Evolutionary conservation across 169 alveolate species (phyloP).

Genomic region (Cystoisospora suis): DNA sequence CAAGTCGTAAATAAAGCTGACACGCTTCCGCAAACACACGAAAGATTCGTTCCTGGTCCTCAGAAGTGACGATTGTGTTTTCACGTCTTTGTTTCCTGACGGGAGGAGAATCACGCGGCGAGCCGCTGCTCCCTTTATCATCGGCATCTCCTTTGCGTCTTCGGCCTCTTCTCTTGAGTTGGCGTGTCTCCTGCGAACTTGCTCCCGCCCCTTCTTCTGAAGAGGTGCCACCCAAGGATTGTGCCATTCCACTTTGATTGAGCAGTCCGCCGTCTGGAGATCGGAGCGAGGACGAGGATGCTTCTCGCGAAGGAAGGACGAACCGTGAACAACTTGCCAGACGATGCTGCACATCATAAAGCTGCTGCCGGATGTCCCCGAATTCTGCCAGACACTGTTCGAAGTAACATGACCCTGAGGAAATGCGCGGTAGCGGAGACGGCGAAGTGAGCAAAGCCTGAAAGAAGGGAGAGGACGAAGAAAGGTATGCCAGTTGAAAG

Average conservation of each 20-base stretch:
- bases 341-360: not conserved
- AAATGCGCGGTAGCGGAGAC: not conserved
- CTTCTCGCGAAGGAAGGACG: not conserved
- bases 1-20: not conserved
- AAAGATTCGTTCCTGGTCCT: not conserved
- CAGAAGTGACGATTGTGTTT: too few relatives aligned
- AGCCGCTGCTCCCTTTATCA: too few relatives aligned
- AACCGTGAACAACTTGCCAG: constrained; percentile 1
- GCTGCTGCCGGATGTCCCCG: not conserved
- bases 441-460: not conserved
- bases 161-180: too few relatives aligned
- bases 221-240: too few relatives aligned
- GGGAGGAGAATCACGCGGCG: too few relatives aligned
- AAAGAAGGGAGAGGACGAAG: not conserved
- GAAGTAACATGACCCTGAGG: not conserved
- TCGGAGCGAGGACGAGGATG: too few relatives aligned
- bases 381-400: not conserved
- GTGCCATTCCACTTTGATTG: too few relatives aligned
- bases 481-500: not conserved
- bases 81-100: too few relatives aligned
- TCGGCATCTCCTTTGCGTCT: too few relatives aligned
- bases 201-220: too few relatives aligned
- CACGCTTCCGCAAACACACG: not conserved
- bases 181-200: too few relatives aligned
- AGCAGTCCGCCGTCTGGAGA: too few relatives aligned